These are phyloP conservation scores for Chaetomiaceae sp. DNA, from an alignment of 2,329 filamentous ascomycete species.

Conservation along the genomic window DNA sequence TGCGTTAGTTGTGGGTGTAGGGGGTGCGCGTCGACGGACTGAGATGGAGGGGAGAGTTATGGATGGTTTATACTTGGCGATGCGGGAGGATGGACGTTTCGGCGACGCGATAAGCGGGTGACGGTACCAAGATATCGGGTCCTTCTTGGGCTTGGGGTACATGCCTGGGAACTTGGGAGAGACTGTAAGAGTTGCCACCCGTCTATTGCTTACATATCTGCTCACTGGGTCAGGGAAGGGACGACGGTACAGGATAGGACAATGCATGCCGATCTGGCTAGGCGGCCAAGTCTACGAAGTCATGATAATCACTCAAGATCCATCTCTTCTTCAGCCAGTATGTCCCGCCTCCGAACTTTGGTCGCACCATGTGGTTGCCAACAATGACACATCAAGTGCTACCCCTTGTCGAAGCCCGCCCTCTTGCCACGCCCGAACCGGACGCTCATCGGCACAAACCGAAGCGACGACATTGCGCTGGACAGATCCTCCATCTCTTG, in stretches of 20 bases:
- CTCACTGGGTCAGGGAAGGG: constrained; percentile 13
- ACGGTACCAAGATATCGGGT: constrained; percentile 7
- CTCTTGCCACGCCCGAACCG: constrained; percentile 57
- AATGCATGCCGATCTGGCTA: background rate
- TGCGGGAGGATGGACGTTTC: background rate
- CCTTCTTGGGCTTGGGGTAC: background rate
- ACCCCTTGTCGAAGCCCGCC: constrained; percentile 50
- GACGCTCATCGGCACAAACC: constrained; percentile 65
- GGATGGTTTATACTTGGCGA: background rate
- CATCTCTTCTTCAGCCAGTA: constrained; percentile 6
- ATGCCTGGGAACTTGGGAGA: background rate
- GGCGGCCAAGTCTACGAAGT: constrained; percentile 4
- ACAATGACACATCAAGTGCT: background rate
- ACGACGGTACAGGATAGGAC: background rate
- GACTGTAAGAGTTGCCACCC: constrained; percentile 17
- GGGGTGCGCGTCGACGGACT: constrained; percentile 85
- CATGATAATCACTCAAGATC: constrained; percentile 11
- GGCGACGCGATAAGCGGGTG: too few species aligned
- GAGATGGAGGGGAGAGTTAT: constrained; percentile 18
- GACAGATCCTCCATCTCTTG: constrained; percentile 60
- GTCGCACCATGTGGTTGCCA: background rate
- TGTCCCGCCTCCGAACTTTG: constrained; percentile 7
- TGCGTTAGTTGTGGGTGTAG: constrained; percentile 94
- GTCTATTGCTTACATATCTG: background rate
- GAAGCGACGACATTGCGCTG: constrained; percentile 65